Evolutionary conservation across 345 rosid genomes (phyloP).

Genomic region (Hevea brasiliensis): DNA sequence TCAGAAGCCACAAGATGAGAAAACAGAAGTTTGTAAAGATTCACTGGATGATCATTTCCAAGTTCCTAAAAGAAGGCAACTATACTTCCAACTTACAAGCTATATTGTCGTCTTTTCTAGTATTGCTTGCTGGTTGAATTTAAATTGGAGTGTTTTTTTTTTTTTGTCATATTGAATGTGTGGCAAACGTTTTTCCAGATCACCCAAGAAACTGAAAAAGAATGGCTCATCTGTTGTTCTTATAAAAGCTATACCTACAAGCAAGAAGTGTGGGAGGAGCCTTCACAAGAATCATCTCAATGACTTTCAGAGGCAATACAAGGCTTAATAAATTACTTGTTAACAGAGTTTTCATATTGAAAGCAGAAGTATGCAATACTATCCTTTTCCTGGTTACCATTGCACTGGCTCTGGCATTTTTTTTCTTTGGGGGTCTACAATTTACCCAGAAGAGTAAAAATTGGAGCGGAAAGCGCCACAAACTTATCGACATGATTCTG

Average conservation of each 20-base stretch:
- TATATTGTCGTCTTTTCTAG: background rate
- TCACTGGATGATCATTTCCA: conserved; percentile 33
- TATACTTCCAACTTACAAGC: conserved; percentile 14
- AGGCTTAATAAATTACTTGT: conserved; percentile 8
- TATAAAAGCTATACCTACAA: conserved; percentile 34
- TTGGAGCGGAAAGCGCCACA: background rate
- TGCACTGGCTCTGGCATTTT: background rate
- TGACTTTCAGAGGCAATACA: conserved; percentile 22
- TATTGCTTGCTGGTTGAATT: background rate
- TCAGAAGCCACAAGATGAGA: conserved; percentile 28
- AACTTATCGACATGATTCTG: conserved; percentile 14
- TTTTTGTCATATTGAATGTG: conserved; percentile 15
- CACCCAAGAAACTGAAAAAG: conserved; percentile 45
- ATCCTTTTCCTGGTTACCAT: background rate
- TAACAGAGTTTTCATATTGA: background rate
- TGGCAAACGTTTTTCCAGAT: conserved; percentile 35
- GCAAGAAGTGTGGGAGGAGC: conserved; percentile 42
- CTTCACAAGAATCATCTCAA: conserved; percentile 24
- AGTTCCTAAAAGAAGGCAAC: conserved; percentile 50
- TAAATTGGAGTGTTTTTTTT: conserved; percentile 1
- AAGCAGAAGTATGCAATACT: background rate
- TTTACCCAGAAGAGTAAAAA: too few species aligned
- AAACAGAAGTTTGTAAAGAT: conserved; percentile 28
- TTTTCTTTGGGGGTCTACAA: too few species aligned
- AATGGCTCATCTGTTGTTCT: conserved; percentile 44